These are phyloP conservation scores for Rhexocercosporidium sp. DNA, from an alignment of 2,329 filamentous ascomycete genomes.

Conservation along the genomic window DNA sequence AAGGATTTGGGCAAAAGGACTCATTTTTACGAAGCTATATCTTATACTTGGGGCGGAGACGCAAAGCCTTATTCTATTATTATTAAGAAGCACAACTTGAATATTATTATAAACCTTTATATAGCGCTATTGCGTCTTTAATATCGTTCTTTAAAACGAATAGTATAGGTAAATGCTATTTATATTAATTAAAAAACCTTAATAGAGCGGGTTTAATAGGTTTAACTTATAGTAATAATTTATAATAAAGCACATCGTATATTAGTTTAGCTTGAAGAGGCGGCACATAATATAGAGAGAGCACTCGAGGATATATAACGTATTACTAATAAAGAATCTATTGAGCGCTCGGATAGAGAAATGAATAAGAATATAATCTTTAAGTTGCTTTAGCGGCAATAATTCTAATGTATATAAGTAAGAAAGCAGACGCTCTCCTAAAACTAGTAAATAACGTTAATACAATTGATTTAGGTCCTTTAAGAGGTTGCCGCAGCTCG, in stretches of 20 bases:
- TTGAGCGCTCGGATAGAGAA: neutral
- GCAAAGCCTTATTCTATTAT: constrained; percentile 15
- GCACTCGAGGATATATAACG: constrained; percentile 10
- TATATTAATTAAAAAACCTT: constrained; percentile 21
- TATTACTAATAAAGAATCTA: neutral
- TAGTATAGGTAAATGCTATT: constrained; percentile 24
- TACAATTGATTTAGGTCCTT: constrained; percentile 21
- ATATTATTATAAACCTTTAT: constrained; percentile 20
- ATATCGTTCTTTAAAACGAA: constrained; percentile 23
- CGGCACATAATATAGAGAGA: constrained; percentile 5
- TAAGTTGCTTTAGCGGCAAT: constrained; percentile 20
- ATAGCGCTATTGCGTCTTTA: constrained; percentile 22
- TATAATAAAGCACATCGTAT: constrained; percentile 20
- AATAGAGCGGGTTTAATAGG: constrained; percentile 14
- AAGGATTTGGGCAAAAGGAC: constrained; percentile 16
- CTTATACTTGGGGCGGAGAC: constrained; percentile 13
- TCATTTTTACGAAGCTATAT: constrained; percentile 17
- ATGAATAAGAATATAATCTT: constrained; percentile 12
- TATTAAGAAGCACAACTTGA: constrained; percentile 14
- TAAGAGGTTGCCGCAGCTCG: constrained; percentile 26
- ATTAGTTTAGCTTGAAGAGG: constrained; percentile 25
- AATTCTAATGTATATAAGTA: constrained; percentile 27
- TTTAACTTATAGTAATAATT: constrained; percentile 26
- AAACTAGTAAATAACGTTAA: neutral
- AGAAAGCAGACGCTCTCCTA: neutral